phyloP scores from a whole-genome alignment of 1,284 basidiomycete species.

The Xerocomus amazonicus region DNA sequence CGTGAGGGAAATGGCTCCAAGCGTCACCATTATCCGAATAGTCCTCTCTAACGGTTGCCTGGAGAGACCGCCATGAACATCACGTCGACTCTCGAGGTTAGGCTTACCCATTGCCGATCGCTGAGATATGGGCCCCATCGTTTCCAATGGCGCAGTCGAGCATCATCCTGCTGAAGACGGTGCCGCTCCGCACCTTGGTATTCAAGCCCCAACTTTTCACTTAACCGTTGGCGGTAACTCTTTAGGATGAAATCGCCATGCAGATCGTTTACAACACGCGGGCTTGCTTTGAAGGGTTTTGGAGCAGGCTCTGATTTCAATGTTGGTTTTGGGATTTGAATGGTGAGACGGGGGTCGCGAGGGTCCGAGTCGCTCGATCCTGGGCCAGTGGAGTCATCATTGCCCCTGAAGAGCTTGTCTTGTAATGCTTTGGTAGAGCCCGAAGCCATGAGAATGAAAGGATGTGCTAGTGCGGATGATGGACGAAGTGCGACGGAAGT shows the following conservation, averaged over 20 bases:
- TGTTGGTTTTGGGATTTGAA: slow-evolving; percentile 70
- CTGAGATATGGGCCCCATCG: slow-evolving; percentile 97
- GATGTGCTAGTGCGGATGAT: background rate
- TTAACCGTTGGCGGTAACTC: slow-evolving; percentile 57
- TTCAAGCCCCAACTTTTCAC: slow-evolving; percentile 51
- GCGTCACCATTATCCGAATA: slow-evolving; percentile 96
- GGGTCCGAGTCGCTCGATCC: slow-evolving; percentile 29
- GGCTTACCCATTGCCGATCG: slow-evolving; percentile 92
- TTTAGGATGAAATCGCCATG: slow-evolving; percentile 22
- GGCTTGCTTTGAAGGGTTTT: slow-evolving; percentile 44
- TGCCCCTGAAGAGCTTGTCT: slow-evolving; percentile 68
- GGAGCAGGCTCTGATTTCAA: slow-evolving; percentile 37
- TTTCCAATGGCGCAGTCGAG: slow-evolving; percentile 86
- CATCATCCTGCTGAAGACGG: slow-evolving; percentile 68
- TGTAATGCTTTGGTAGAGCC: slow-evolving; percentile 61
- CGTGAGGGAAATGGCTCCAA: slow-evolving; percentile 97
- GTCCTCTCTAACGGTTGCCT: slow-evolving; percentile 98
- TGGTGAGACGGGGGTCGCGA: slow-evolving; percentile 55
- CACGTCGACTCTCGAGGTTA: background rate
- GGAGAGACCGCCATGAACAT: slow-evolving; percentile 10
- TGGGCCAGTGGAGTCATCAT: slow-evolving; percentile 24
- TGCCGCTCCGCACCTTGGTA: slow-evolving; percentile 68
- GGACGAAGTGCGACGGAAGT: background rate
- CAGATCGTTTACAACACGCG: slow-evolving; percentile 26
- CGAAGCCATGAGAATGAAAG: slow-evolving; percentile 34